phyloP scores from a whole-genome alignment of 208 protist species.

The Trypanosoma grayi region DNA sequence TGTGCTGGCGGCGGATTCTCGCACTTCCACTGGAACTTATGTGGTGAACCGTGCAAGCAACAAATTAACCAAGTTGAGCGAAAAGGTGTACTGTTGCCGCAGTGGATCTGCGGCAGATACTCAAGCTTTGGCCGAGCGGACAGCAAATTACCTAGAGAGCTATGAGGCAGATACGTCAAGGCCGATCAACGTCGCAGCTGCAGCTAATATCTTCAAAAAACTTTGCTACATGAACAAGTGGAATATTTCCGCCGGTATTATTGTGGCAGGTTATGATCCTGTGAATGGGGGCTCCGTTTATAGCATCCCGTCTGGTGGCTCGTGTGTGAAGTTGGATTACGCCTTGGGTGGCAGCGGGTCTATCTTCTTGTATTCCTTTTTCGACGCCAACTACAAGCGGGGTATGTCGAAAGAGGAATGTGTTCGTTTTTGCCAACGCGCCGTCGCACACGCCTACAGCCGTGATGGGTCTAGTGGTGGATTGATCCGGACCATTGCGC shows the following conservation, averaged over 20 bases:
- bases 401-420: slow-evolving; percentile 97
- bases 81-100: slow-evolving; percentile 97
- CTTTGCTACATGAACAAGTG: slow-evolving; percentile 98
- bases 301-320: slow-evolving; percentile 95
- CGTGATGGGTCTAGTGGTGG: slow-evolving; percentile 98
- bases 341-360: slow-evolving; percentile 96
- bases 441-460: slow-evolving; percentile 97
- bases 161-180: slow-evolving; percentile 90
- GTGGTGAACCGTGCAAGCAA: slow-evolving; percentile 97
- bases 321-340: slow-evolving; percentile 94
- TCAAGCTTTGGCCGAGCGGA: slow-evolving; percentile 94
- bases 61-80: slow-evolving; percentile 97
- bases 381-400: slow-evolving; percentile 96
- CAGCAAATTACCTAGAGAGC: slow-evolving; percentile 91
- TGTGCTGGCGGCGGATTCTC: slow-evolving; percentile 96
- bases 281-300: slow-evolving; percentile 96
- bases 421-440: slow-evolving; percentile 91
- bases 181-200: slow-evolving; percentile 91
- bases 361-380: slow-evolving; percentile 98
- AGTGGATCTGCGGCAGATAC: slow-evolving; percentile 99
- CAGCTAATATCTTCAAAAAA: slow-evolving; percentile 95
- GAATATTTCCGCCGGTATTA: slow-evolving; percentile 96
- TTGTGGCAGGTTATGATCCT: slow-evolving; percentile 97
- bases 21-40: slow-evolving; percentile 96
- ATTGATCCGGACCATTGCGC: slow-evolving; percentile 93